phyloP scores from a whole-genome alignment of 768 basidiomycete species.

The Russula brevipes region DNA sequence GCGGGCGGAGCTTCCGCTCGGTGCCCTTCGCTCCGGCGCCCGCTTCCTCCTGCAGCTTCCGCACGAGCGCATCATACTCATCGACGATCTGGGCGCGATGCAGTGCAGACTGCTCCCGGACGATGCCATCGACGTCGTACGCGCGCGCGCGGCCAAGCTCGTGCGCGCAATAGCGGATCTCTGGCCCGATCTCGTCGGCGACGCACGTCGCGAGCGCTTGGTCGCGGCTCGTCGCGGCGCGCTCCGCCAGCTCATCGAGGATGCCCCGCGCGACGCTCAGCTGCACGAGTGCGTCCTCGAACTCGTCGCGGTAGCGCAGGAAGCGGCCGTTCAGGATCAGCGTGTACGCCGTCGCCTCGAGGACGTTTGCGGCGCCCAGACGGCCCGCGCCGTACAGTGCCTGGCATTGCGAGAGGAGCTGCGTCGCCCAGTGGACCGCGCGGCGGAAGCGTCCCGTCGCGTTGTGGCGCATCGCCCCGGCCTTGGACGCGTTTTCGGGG shows the following conservation, averaged over 20 bases:
- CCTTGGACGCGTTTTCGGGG: slow-evolving; percentile 35
- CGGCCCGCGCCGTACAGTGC: slow-evolving; percentile 49
- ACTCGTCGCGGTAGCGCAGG: slow-evolving; percentile 68
- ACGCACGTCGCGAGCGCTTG: slow-evolving; percentile 84
- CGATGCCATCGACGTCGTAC: slow-evolving; percentile 78
- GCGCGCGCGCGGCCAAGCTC: slow-evolving; percentile 72
- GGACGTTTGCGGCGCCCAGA: slow-evolving; percentile 51
- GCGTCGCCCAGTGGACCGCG: slow-evolving; percentile 71
- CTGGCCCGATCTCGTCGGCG: slow-evolving; percentile 82
- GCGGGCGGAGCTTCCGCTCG: slow-evolving; percentile 48
- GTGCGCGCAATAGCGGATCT: slow-evolving; percentile 91
- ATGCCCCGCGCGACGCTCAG: slow-evolving; percentile 73
- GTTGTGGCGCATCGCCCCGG: slow-evolving; percentile 59
- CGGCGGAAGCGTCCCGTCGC: slow-evolving; percentile 79
- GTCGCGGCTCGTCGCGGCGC: slow-evolving; percentile 68
- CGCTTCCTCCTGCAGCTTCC: slow-evolving; percentile 45
- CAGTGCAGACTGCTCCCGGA: slow-evolving; percentile 52
- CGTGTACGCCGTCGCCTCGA: slow-evolving; percentile 74
- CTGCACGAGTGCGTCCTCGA: slow-evolving; percentile 68
- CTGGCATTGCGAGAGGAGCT: slow-evolving; percentile 70
- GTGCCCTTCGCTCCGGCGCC: slow-evolving; percentile 34
- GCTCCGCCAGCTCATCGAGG: slow-evolving; percentile 58
- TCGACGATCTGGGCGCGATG: slow-evolving; percentile 60
- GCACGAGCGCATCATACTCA: slow-evolving; percentile 51
- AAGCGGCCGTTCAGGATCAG: slow-evolving; percentile 81